Evolutionary conservation across 2,329 filamentous ascomycete species (phyloP).

Genomic region (Tolypocladium sp.): DNA sequence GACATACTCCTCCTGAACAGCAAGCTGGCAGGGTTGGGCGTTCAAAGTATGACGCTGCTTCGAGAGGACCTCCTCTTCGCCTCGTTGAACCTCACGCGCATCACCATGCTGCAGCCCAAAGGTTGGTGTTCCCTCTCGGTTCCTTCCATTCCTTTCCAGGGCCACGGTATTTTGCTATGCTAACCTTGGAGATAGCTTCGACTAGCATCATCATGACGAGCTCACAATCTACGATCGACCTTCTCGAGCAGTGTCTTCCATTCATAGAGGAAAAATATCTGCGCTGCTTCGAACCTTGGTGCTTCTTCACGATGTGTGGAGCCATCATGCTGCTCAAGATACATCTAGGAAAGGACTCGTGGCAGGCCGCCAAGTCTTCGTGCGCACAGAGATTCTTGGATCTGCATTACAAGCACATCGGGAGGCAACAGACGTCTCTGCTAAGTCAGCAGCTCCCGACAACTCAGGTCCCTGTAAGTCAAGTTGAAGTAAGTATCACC

Average conservation of each 20-base stretch:
- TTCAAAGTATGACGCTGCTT: not conserved
- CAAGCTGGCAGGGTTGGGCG: not conserved
- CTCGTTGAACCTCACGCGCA: not conserved
- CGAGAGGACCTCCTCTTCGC: not conserved
- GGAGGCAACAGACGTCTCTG: not conserved
- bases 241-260: not conserved
- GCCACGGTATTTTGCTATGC: not conserved
- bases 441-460: not conserved
- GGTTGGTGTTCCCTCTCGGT: not conserved
- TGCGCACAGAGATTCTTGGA: not conserved
- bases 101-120: not conserved
- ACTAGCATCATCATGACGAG: not conserved
- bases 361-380: not conserved
- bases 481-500: not conserved
- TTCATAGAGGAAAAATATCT: not conserved
- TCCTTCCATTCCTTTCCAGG: not conserved
- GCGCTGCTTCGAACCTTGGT: not conserved
- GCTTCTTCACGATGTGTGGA: not conserved
- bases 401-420: not conserved
- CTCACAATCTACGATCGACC: not conserved
- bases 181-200: not conserved
- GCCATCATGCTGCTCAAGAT: not conserved
- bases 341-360: not conserved
- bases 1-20: not conserved
- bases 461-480: not conserved